phyloP scores from a whole-genome alignment of 2,329 filamentous ascomycete genomes.

The Blastomyces gilchristii region DNA sequence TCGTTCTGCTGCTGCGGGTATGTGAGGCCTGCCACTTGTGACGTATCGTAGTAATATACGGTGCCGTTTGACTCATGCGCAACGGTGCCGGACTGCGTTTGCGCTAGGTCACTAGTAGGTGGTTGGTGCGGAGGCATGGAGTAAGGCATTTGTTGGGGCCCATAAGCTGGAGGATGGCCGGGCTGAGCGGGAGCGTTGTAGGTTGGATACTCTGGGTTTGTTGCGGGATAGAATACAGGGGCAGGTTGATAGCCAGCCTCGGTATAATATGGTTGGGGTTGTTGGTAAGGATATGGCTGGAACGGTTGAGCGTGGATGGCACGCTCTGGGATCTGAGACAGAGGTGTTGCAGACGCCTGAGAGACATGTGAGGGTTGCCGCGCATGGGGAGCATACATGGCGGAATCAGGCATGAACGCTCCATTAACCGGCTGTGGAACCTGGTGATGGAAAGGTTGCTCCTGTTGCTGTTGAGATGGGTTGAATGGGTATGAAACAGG shows the following conservation, averaged over 20 bases:
- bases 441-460: constrained; percentile 89
- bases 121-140: constrained; percentile 22
- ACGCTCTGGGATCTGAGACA: constrained; percentile 86
- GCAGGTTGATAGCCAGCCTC: constrained; percentile 48
- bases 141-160: constrained; percentile 29
- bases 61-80: constrained; percentile 92
- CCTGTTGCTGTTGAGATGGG: constrained; percentile 54
- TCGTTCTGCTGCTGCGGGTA: constrained; percentile 40
- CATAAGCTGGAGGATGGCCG: constrained; percentile 4
- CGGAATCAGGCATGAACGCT: constrained; percentile 41
- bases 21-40: constrained; percentile 48
- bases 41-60: constrained; percentile 84
- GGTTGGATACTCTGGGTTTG: constrained; percentile 29
- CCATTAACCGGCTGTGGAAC: constrained; percentile 65
- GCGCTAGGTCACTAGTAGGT: constrained; percentile 18
- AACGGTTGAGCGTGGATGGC: constrained; percentile 85
- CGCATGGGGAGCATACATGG: constrained; percentile 49
- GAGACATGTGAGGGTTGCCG: constrained; percentile 60
- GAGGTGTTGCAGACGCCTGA: constrained; percentile 65
- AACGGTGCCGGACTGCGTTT: constrained; percentile 45
- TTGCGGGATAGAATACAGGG: constrained; percentile 59
- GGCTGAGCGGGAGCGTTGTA: constrained; percentile 43
- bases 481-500: constrained; percentile 54
- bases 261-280: constrained; percentile 47
- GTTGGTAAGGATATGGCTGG: constrained; percentile 60